Conservation (phyloP, 495 filamentous ascomycete genomes). For the Cercophora samala region DNA sequence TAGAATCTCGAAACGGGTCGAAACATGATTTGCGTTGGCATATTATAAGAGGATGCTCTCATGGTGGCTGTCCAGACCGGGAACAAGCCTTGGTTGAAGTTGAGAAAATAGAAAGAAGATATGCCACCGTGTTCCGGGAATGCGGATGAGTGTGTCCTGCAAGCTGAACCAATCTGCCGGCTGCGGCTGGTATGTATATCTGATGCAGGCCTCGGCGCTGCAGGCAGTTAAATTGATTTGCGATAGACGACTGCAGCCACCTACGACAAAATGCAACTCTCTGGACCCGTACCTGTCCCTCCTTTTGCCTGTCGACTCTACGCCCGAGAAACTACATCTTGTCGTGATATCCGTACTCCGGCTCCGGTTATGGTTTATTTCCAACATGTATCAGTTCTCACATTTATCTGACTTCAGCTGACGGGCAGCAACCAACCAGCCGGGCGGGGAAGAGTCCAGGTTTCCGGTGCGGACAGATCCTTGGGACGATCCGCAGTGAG, state of each 20-base stretch:
- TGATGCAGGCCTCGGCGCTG: neutral
- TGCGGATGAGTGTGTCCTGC: neutral
- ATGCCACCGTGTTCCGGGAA: neutral
- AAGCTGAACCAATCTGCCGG: neutral
- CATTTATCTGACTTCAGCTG: slow-evolving; percentile 5
- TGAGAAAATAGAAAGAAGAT: neutral
- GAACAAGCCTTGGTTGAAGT: neutral
- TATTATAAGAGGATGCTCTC: neutral
- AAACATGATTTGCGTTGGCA: neutral
- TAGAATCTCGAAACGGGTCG: neutral
- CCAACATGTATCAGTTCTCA: neutral
- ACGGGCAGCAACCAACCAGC: neutral
- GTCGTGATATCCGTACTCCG: neutral
- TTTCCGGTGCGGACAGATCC: neutral
- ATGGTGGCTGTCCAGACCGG: neutral
- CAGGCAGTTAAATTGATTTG: neutral
- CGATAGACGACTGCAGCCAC: neutral
- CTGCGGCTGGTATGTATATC: neutral
- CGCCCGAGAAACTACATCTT: neutral
- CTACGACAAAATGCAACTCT: neutral
- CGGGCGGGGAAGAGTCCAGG: neutral
- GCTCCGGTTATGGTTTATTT: neutral
- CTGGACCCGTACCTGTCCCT: neutral
- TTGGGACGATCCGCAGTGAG: neutral
- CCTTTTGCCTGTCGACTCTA: neutral